Percentiles rank a stretch among this genome's conserved stretches.
Conservation (phyloP, 1,284 basidiomycete species). For the Leccinum subrobustum region DNA sequence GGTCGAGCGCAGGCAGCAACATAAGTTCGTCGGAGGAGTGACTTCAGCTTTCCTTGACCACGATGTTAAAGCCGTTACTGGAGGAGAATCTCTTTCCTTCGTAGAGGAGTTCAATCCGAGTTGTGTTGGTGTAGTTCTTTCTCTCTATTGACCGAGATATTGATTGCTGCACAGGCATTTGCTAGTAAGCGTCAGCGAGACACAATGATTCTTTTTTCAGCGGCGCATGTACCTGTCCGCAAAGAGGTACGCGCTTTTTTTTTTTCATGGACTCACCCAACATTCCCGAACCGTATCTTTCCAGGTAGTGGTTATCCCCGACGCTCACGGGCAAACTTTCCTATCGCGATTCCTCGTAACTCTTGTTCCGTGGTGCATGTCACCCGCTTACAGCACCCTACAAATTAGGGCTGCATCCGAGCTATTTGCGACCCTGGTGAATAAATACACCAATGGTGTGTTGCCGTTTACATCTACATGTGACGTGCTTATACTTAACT, state of each 20-base stretch:
- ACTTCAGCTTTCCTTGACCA: constrained; percentile 64
- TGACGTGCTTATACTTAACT: not conserved
- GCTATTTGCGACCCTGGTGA: constrained; percentile 67
- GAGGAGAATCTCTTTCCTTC: constrained; percentile 37
- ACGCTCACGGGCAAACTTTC: constrained; percentile 19
- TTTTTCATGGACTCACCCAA: not conserved
- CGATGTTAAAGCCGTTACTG: constrained; percentile 51
- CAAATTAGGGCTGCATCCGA: constrained; percentile 64
- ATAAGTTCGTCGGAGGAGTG: constrained; percentile 51
- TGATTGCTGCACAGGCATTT: constrained; percentile 37
- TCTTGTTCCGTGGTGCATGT: constrained; percentile 60
- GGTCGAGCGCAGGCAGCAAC: constrained; percentile 48
- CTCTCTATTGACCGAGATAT: not conserved
- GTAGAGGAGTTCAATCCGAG: constrained; percentile 25
- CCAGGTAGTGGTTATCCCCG: constrained; percentile 48
- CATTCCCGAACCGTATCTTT: not conserved
- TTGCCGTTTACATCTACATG: constrained; percentile 2
- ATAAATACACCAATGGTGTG: constrained; percentile 70
- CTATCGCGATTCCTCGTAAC: constrained; percentile 50
- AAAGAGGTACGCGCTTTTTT: constrained; percentile 51
- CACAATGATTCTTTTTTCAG: constrained; percentile 64
- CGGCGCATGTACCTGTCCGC: constrained; percentile 59
- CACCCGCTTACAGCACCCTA: constrained; percentile 46
- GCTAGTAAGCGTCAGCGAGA: constrained; percentile 55
- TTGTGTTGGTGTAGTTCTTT: constrained; percentile 20